A percentile compares a stretch with the other conserved stretches of the same genome.
phyloP scores from a whole-genome alignment of 2,329 filamentous ascomycete species.

The Paraphoma sp. region DNA sequence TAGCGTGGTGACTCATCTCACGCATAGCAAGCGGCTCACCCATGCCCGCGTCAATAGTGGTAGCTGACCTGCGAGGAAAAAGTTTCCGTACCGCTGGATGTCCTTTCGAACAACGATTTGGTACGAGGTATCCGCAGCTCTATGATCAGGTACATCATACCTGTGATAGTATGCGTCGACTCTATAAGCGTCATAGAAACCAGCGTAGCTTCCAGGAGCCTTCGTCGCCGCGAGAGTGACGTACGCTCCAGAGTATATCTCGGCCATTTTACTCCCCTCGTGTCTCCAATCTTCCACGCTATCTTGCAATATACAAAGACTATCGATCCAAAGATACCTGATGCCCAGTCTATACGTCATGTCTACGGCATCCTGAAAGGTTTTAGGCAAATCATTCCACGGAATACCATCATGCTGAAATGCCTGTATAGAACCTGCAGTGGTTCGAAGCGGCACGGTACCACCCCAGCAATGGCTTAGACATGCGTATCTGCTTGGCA shows the following conservation, averaged over 20 bases:
- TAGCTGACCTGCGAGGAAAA: not conserved
- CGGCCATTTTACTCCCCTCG: not conserved
- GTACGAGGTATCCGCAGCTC: not conserved
- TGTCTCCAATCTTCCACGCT: not conserved
- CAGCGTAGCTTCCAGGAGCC: not conserved
- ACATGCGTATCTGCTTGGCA: not conserved
- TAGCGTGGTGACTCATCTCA: not conserved
- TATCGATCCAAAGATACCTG: slow-evolving; percentile 8
- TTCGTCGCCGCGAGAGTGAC: not conserved
- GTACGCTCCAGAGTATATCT: not conserved
- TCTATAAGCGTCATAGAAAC: not conserved
- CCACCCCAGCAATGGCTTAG: slow-evolving; percentile 6
- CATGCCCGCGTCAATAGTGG: not conserved
- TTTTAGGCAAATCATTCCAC: not conserved
- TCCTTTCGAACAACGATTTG: not conserved
- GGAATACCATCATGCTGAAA: not conserved
- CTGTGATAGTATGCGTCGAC: not conserved
- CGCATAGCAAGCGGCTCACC: not conserved
- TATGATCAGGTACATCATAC: not conserved
- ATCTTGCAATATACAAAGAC: slow-evolving; percentile 9
- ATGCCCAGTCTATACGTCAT: not conserved
- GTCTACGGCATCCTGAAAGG: slow-evolving; percentile 2
- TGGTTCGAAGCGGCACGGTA: not conserved
- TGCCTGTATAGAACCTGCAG: not conserved
- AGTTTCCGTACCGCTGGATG: not conserved